phyloP scores from a whole-genome alignment of 2,329 filamentous ascomycete genomes.

The Aspergillus ochraceoroseus region DNA sequence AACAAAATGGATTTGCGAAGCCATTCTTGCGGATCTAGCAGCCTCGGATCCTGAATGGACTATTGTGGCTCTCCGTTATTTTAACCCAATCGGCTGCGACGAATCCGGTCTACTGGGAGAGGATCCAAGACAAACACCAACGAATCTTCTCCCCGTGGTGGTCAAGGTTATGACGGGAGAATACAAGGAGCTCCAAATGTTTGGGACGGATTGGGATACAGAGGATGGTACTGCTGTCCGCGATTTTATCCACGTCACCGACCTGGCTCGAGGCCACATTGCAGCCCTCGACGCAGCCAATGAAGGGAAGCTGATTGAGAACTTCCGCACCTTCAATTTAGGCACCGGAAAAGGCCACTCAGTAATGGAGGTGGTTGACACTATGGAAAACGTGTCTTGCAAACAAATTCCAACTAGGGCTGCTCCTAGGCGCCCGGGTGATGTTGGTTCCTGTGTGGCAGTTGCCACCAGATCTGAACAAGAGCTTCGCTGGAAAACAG shows the following conservation, averaged over 20 bases:
- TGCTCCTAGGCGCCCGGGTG: conserved; percentile 35
- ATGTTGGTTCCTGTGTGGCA: conserved; percentile 41
- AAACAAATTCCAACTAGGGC: conserved; percentile 32
- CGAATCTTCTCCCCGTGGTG: conserved; percentile 62
- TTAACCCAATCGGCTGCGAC: conserved; percentile 64
- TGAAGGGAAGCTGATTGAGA: conserved; percentile 32
- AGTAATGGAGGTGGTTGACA: conserved; percentile 36
- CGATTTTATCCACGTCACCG: conserved; percentile 64
- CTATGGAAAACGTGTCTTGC: conserved; percentile 39
- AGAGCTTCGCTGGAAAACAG: conserved; percentile 50
- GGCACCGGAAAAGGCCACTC: conserved; percentile 39
- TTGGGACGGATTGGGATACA: conserved; percentile 62
- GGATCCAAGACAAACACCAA: conserved; percentile 57
- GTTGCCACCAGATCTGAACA: conserved; percentile 41
- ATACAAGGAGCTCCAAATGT: conserved; percentile 54
- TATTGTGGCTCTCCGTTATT: conserved; percentile 61
- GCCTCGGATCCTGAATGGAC: conserved; percentile 58
- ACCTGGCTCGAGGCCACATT: conserved; percentile 60
- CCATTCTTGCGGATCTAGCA: conserved; percentile 60
- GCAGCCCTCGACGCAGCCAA: conserved; percentile 50
- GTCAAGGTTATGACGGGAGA: conserved; percentile 57
- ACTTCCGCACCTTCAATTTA: conserved; percentile 43
- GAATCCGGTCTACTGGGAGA: conserved; percentile 60
- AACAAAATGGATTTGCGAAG: conserved; percentile 64
- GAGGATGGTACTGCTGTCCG: conserved; percentile 61